Base-by-base conservation (phyloP, 2,329 filamentous ascomycete genomes). In the Fusarium marasasianum region DNA sequence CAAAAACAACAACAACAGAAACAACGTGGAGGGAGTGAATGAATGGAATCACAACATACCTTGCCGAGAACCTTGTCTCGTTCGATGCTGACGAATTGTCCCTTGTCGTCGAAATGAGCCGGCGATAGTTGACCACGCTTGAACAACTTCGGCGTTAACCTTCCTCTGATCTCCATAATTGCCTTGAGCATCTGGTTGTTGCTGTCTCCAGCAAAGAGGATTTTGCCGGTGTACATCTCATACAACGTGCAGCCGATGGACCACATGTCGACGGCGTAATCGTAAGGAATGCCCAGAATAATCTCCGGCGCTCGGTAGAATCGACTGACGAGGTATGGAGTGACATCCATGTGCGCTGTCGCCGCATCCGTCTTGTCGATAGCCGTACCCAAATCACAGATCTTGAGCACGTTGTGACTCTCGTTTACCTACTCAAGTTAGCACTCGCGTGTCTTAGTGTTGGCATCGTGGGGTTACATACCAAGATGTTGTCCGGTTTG, bases 111-210 rank as follows among this genome's bases (percentile, higher is more conserved):
- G 82, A 98, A 98, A 82, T 98, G 94, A 79, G 92, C 86, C 47
- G 89, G 88, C 20, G 92, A 91, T 69, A 97, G 88, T 73, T 94
- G 88, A 6, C 95, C 94, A 59, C 93, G 92, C 77, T 94, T 94
- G 79, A 98, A 91, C 71, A 98, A 87, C 83, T 98, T 98, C 53
- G 93, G 91, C 37, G 94, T 95, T 72, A 98, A 92, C 83, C 95
- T 97, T 79, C 96, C 96, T 54, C 97, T 92, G 77, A 96, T 95
- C 81, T 99, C 96, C 91, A 98, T 97, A 77, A 99, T 98, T 26
- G 93, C 92, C 73, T 94, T 93, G 69, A 99, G 90, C 96, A 99
- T 99, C 84, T 98, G 95, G 80, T 99, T 99, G 86, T 99, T 99
- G 84, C 94, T 96, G 74, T 94, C 91, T 67, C 96, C 96, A 2